phyloP scores from a whole-genome alignment of 495 filamentous ascomycete species.

The Penicillium cataractarum region DNA sequence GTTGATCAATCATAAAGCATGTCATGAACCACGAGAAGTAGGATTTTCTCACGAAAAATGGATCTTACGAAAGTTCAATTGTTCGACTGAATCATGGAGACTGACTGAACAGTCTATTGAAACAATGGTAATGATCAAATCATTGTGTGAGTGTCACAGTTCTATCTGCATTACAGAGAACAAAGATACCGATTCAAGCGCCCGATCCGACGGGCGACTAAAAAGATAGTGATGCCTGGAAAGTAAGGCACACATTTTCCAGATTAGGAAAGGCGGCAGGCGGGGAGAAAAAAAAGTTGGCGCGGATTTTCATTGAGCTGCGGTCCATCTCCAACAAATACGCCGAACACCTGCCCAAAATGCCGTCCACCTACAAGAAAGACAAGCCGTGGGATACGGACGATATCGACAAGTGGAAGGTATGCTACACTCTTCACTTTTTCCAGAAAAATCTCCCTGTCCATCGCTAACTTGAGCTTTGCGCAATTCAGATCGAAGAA shows the following conservation, averaged over 20 bases:
- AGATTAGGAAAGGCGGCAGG: slow-evolving; percentile 39
- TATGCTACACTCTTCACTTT: slow-evolving; percentile 32
- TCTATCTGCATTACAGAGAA: too few species aligned
- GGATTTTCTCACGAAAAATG: background rate
- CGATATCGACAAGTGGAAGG: slow-evolving; percentile 97
- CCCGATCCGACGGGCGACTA: background rate
- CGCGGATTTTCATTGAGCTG: slow-evolving; percentile 37
- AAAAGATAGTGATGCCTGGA: background rate
- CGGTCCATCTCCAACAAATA: slow-evolving; percentile 21
- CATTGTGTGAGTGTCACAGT: too few species aligned
- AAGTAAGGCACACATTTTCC: slow-evolving; percentile 7
- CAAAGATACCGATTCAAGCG: slow-evolving; percentile 3
- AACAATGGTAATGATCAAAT: too few species aligned
- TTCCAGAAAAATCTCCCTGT: background rate
- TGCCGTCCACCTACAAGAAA: slow-evolving; percentile 93
- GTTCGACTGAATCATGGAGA: too few species aligned
- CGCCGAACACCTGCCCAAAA: slow-evolving; percentile 43
- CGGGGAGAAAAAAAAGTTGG: slow-evolving; percentile 47
- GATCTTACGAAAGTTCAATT: background rate
- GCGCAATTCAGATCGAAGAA: slow-evolving; percentile 62
- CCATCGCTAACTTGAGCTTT: slow-evolving; percentile 11
- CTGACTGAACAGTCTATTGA: too few species aligned
- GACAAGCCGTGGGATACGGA: slow-evolving; percentile 98
- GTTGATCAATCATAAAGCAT: too few species aligned
- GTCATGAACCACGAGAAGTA: background rate